Percentiles rank a stretch among this genome's conserved stretches.
phyloP scores from a whole-genome alignment of 148 eudicot genomes.

The Chenopodium quinoa region DNA sequence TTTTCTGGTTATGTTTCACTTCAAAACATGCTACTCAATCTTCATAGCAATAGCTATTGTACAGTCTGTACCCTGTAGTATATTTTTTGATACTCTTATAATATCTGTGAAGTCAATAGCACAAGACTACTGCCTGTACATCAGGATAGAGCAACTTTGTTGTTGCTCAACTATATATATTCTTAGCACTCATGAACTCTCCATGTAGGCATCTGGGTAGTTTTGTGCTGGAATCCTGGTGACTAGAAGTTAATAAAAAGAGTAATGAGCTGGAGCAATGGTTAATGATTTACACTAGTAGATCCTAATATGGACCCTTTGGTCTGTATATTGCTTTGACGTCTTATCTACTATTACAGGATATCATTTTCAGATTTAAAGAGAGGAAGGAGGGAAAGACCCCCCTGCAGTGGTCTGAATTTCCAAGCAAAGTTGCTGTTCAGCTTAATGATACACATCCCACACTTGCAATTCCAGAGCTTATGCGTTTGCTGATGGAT shows the following conservation, averaged over 20 bases:
- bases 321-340: slow-evolving; percentile 9
- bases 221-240: background rate
- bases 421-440: slow-evolving; percentile 90
- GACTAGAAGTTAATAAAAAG: background rate
- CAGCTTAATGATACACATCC: slow-evolving; percentile 99
- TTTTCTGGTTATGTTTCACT: background rate
- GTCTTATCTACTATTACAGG: slow-evolving; percentile 44
- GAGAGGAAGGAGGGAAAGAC: slow-evolving; percentile 64
- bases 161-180: background rate
- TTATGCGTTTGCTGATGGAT: slow-evolving; percentile 94
- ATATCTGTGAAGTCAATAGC: background rate
- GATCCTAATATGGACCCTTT: background rate
- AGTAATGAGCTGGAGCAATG: background rate
- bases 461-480: slow-evolving; percentile 92
- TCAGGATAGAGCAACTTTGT: background rate
- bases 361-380: slow-evolving; percentile 84
- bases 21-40: background rate
- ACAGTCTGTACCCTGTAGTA: background rate
- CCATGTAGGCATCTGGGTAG: background rate
- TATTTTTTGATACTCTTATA: background rate
- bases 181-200: background rate
- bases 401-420: slow-evolving; percentile 68
- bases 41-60: background rate
- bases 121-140: background rate
- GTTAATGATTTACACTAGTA: background rate